Conservation (phyloP, 2,329 filamentous ascomycete genomes). For the Albophoma yamanashiensis region DNA sequence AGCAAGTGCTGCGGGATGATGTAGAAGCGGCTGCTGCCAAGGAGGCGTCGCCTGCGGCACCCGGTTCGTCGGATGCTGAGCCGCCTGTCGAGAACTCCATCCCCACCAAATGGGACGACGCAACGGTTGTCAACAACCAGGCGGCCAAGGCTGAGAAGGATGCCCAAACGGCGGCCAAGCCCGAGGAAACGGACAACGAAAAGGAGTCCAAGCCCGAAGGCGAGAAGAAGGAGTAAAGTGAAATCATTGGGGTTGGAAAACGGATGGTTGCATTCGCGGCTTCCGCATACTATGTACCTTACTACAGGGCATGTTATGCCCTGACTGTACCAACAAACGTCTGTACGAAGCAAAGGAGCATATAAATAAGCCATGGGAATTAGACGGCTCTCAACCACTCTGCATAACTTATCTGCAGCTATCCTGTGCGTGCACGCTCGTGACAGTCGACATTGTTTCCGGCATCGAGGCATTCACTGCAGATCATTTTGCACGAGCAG, state of each 20-base stretch:
- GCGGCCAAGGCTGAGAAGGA: slow-evolving; percentile 9
- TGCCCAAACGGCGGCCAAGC: slow-evolving; percentile 5
- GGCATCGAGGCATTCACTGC: neutral
- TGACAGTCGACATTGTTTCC: no score
- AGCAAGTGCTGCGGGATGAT: slow-evolving; percentile 4
- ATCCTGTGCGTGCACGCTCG: neutral
- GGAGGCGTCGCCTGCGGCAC: slow-evolving; percentile 5
- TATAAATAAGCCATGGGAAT: neutral
- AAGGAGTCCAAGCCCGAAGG: slow-evolving; percentile 1
- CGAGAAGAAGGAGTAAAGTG: slow-evolving; percentile 2
- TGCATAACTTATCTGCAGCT: neutral
- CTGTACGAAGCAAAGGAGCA: slow-evolving; percentile 1
- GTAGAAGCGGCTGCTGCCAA: neutral
- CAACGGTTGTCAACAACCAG: slow-evolving; percentile 16
- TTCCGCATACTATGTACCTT: slow-evolving; percentile 4
- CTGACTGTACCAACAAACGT: slow-evolving; percentile 5
- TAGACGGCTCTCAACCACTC: slow-evolving; percentile 3
- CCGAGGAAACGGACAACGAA: slow-evolving; percentile 6
- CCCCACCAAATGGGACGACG: slow-evolving; percentile 16
- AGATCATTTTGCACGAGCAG: neutral
- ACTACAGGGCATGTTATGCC: neutral
- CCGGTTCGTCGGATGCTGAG: slow-evolving; percentile 3
- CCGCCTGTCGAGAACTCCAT: slow-evolving; percentile 2
- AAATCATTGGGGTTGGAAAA: neutral
- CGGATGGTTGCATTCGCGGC: neutral